Conservation (phyloP, 164 flowering plant species). For the Piper betle region DNA sequence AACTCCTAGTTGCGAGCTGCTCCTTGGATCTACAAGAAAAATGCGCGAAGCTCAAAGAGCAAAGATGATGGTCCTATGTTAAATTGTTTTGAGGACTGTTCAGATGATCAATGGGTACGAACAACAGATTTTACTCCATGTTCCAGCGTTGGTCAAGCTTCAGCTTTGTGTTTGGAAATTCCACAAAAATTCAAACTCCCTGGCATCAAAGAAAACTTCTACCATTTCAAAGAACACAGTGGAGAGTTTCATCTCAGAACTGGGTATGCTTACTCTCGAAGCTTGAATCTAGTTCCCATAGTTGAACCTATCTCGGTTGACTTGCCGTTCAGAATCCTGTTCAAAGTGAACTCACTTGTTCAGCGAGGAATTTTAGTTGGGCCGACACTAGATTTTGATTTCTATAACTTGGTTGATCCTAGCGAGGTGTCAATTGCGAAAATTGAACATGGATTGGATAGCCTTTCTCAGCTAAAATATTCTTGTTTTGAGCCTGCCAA, state of each 20-base stretch:
- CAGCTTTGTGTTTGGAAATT: slow-evolving; percentile 61
- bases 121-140: slow-evolving; percentile 56
- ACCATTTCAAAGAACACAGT: slow-evolving; percentile 29
- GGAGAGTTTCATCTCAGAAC: slow-evolving; percentile 22
- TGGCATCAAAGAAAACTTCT: slow-evolving; percentile 32
- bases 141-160: slow-evolving; percentile 58
- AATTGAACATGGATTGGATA: slow-evolving; percentile 59
- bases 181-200: slow-evolving; percentile 32
- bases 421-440: slow-evolving; percentile 6
- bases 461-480: slow-evolving; percentile 39
- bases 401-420: slow-evolving; percentile 49
- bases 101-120: slow-evolving; percentile 63
- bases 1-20: slow-evolving; percentile 40
- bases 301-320: slow-evolving; percentile 32
- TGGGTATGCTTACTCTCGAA: slow-evolving; percentile 26
- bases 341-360: slow-evolving; percentile 52
- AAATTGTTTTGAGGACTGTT: slow-evolving; percentile 30
- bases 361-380: slow-evolving; percentile 67
- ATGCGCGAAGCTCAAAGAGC: slow-evolving; percentile 5
- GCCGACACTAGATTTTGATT: slow-evolving; percentile 38
- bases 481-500: slow-evolving; percentile 69
- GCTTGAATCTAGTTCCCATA: slow-evolving; percentile 48
- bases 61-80: slow-evolving; percentile 12
- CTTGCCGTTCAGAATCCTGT: slow-evolving; percentile 54
- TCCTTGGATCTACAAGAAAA: slow-evolving; percentile 55